Base-by-base conservation (phyloP, 2,329 filamentous ascomycete genomes). In the Penicillium sp. region DNA sequence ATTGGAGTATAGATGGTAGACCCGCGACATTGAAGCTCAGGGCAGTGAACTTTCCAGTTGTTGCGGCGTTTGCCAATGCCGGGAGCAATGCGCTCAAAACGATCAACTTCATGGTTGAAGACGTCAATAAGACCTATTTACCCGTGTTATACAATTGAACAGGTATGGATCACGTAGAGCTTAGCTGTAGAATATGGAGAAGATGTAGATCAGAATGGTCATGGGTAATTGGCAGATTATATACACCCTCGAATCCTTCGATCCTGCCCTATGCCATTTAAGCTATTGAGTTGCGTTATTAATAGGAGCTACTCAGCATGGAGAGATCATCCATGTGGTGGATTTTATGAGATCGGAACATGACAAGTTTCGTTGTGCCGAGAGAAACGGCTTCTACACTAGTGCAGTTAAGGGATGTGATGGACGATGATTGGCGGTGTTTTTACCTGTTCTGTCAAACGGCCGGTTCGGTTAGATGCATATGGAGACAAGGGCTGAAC, bases 11-110 rank as follows among this genome's bases (percentile, higher is more conserved):
- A 2, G 49, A 47, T 1, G 85, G 85, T 2, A 86, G 76, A 18
- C 84, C 84, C 14, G 84, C 84, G 32, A 86, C 82, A 61, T 87
- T 87, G 72, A 83, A 82, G 21, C 80, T 75, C 22, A 86, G 68
- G 48, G 82, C 67, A 54, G 76, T 79, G 67, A 86, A 81, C n/a
- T 74, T 71, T 45, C 78, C 76, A 36, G 67, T 65, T 13, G 69
- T 64, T 24, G 67, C 58, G 36, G 57, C 59, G 10, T 38, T 53
- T 22, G 55, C 54, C 27, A 47, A 18, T 18, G 56, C 43, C 9
- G 45, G 36, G 32, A 58, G 42, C 8, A 58, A n/a, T 10, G 47
- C 9, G 18, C 52, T 46, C 6, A 43, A 13, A 9, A 55, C 3
- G 39, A 40, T 27, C 11, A 39, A 16, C 40, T 55, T 58, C 57